Evolutionary conservation across 2,329 filamentous ascomycete genomes (phyloP).

Genomic region (Trichoderma breve): DNA sequence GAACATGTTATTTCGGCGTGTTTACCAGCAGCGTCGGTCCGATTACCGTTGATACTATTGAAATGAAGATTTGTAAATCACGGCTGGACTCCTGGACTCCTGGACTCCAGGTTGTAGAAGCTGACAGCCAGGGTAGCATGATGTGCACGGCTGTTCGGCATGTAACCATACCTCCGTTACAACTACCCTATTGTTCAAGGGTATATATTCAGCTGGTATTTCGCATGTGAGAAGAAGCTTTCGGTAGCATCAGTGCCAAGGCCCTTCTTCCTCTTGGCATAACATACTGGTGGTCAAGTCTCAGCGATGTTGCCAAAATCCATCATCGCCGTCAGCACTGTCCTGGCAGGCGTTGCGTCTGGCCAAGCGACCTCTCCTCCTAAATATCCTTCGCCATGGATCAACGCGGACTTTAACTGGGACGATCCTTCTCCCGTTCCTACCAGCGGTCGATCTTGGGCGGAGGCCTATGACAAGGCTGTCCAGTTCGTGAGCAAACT

Average conservation of each 20-base stretch:
- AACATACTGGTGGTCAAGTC: neutral
- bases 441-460: neutral
- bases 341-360: neutral
- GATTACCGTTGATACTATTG: neutral
- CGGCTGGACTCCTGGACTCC: neutral
- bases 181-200: neutral
- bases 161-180: neutral
- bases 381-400: neutral
- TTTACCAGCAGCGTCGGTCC: neutral
- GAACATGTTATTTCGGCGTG: neutral
- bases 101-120: neutral
- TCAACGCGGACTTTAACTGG: slow-evolving; percentile 1
- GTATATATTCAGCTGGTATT: neutral
- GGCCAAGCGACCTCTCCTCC: neutral
- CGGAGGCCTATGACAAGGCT: slow-evolving; percentile 1
- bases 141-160: neutral
- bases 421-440: neutral
- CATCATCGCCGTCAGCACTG: neutral
- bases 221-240: neutral
- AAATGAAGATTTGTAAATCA: neutral
- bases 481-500: neutral
- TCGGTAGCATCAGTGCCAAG: slow-evolving; percentile 1
- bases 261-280: neutral
- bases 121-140: neutral
- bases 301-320: neutral